These are phyloP conservation scores for Pontederia paniculata DNA, from an alignment of 176 grass and related monocot genomes.

Conservation along the genomic window DNA sequence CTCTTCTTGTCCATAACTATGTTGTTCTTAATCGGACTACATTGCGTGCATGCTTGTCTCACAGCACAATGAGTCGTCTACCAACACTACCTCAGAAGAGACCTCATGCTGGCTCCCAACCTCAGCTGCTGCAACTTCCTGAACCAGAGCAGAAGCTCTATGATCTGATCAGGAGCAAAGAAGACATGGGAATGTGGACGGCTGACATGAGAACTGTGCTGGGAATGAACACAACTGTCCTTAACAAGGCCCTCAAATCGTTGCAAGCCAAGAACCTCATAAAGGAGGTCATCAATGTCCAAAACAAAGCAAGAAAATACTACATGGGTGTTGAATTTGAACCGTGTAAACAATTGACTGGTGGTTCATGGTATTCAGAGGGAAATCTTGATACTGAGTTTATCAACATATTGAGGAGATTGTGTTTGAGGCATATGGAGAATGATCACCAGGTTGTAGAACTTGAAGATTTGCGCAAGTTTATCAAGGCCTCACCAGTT, in stretches of 20 bases:
- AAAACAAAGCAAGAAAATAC: conserved; percentile 37
- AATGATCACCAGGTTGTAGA: conserved; percentile 30
- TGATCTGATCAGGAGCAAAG: conserved; percentile 22
- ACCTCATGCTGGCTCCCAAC: conserved; percentile 6
- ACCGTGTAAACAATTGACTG: conserved; percentile 43
- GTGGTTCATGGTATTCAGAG: conserved; percentile 49
- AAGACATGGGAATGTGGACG: conserved; percentile 42
- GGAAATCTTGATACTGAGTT: conserved; percentile 37
- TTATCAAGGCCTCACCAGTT: conserved; percentile 16
- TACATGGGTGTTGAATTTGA: conserved; percentile 51
- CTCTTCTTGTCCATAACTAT: no score
- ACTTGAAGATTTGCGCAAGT: conserved; percentile 24
- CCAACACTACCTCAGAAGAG: conserved; percentile 6
- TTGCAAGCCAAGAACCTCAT: conserved; percentile 16
- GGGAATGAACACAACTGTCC: conserved; percentile 16
- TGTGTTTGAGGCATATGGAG: conserved; percentile 37
- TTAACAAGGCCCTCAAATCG: conserved; percentile 11
- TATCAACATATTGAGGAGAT: conserved; percentile 26
- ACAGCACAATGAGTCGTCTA: neutral
- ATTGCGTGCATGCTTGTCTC: no score
- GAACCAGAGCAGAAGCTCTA: conserved; percentile 25
- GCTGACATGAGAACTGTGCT: conserved; percentile 7
- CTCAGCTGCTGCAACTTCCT: conserved; percentile 2
- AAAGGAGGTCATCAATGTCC: conserved; percentile 38
- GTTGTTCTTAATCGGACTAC: no score